Evolutionary conservation across 1,284 basidiomycete species (phyloP).

Genomic region (Leccinum glutinopallens): DNA sequence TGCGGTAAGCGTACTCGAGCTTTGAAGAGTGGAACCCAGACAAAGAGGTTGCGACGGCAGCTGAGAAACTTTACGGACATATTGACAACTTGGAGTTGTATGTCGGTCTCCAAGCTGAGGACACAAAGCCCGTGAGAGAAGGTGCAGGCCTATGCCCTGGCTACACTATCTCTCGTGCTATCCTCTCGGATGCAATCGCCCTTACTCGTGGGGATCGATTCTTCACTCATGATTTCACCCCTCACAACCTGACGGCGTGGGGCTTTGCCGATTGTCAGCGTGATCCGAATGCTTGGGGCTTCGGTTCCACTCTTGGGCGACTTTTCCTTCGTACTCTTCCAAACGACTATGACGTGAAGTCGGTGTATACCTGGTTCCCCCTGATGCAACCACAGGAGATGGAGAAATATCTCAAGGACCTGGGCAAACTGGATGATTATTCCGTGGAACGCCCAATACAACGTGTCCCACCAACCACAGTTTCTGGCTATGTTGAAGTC

Average conservation of each 20-base stretch:
- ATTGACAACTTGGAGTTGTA: conserved; percentile 85
- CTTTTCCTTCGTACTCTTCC: conserved; percentile 77
- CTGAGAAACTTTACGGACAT: conserved; percentile 75
- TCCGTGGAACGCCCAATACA: conserved; percentile 49
- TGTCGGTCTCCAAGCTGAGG: conserved; percentile 70
- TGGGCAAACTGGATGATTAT: conserved; percentile 57
- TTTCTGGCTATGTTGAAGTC: conserved; percentile 55
- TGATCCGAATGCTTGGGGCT: conserved; percentile 64
- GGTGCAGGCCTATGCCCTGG: conserved; percentile 84
- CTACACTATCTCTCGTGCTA: conserved; percentile 86
- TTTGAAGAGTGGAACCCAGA: conserved; percentile 87
- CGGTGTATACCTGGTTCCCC: conserved; percentile 84
- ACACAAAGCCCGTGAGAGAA: conserved; percentile 72
- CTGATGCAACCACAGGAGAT: conserved; percentile 76
- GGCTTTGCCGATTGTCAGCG: conserved; percentile 79
- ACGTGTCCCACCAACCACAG: conserved; percentile 30
- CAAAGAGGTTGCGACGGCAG: conserved; percentile 67
- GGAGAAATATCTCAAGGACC: conserved; percentile 56
- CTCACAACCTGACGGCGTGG: conserved; percentile 81
- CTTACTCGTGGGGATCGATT: conserved; percentile 83
- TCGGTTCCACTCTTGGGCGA: conserved; percentile 74
- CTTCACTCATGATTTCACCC: conserved; percentile 82
- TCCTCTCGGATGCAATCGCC: conserved; percentile 86
- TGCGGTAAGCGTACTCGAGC: conserved; percentile 50
- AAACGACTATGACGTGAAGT: conserved; percentile 65